Evolutionary conservation across 352 stramenopile genomes (phyloP).

Genomic region (Phytophthora agathidicida): DNA sequence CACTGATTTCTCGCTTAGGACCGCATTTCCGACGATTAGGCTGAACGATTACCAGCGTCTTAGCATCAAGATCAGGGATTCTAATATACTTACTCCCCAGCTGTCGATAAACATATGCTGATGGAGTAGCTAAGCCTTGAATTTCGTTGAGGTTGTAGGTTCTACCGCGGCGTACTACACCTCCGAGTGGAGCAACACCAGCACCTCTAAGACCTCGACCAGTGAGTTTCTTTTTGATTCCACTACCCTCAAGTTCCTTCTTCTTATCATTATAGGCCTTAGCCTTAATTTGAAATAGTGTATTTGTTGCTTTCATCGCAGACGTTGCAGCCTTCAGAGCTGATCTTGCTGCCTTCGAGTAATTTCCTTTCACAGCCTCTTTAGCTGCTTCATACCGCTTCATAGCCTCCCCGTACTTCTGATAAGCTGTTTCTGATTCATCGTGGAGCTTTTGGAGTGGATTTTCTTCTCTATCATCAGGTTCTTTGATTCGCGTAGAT

Average conservation of each 20-base stretch:
- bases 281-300: background rate
- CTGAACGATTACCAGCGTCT: slow-evolving; percentile 11
- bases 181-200: slow-evolving; percentile 11
- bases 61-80: slow-evolving; percentile 4
- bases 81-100: slow-evolving; percentile 4
- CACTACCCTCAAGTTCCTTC: background rate
- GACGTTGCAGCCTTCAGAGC: background rate
- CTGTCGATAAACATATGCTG: slow-evolving; percentile 7
- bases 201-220: slow-evolving; percentile 10
- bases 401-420: slow-evolving; percentile 18
- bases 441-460: slow-evolving; percentile 22
- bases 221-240: background rate
- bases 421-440: slow-evolving; percentile 19
- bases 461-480: slow-evolving; percentile 9
- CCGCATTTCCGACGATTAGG: slow-evolving; percentile 12
- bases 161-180: slow-evolving; percentile 2
- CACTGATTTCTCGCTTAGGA: slow-evolving; percentile 6
- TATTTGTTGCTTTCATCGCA: background rate
- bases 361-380: background rate
- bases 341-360: background rate
- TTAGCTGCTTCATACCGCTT: slow-evolving; percentile 10
- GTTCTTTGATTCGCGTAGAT: slow-evolving; percentile 25
- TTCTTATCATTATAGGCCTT: background rate
- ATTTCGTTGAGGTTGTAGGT: slow-evolving; percentile 24
- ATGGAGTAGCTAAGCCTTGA: slow-evolving; percentile 13